Evolutionary conservation across 2,329 filamentous ascomycete species (phyloP).

Genomic region (Epichloe bromicola): DNA sequence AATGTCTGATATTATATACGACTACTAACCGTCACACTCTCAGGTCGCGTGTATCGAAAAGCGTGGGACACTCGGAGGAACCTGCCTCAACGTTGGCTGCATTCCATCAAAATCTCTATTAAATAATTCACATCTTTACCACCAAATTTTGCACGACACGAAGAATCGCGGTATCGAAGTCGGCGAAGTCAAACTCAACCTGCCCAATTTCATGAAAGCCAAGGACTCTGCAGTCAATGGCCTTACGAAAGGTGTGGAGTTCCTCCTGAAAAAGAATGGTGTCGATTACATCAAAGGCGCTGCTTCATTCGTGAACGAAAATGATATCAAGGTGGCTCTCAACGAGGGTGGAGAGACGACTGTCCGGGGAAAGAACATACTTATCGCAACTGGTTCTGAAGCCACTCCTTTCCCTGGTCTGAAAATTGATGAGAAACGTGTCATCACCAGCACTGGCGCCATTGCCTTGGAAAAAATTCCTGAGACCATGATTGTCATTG

Average conservation of each 20-base stretch:
- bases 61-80: slow-evolving; percentile 86
- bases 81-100: slow-evolving; percentile 97
- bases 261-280: slow-evolving; percentile 97
- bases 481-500: slow-evolving; percentile 94
- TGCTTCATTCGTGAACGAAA: slow-evolving; percentile 73
- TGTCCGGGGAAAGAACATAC: slow-evolving; percentile 86
- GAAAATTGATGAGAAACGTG: slow-evolving; percentile 92
- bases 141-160: slow-evolving; percentile 92
- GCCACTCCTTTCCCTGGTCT: slow-evolving; percentile 92
- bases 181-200: slow-evolving; percentile 91
- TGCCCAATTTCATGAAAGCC: slow-evolving; percentile 93
- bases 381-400: slow-evolving; percentile 94
- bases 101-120: slow-evolving; percentile 98
- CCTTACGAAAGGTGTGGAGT: slow-evolving; percentile 95
- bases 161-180: slow-evolving; percentile 97
- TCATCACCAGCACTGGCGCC: slow-evolving; percentile 92
- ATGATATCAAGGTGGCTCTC: slow-evolving; percentile 83
- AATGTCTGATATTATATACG: not conserved
- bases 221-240: slow-evolving; percentile 84
- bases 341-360: slow-evolving; percentile 84
- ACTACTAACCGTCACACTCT: slow-evolving; percentile 4
- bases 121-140: slow-evolving; percentile 98
- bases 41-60: slow-evolving; percentile 98
- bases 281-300: slow-evolving; percentile 96
- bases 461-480: slow-evolving; percentile 87